Conservation (phyloP, 2,329 filamentous ascomycete genomes). For the Calonectria pseudoturangicola region DNA sequence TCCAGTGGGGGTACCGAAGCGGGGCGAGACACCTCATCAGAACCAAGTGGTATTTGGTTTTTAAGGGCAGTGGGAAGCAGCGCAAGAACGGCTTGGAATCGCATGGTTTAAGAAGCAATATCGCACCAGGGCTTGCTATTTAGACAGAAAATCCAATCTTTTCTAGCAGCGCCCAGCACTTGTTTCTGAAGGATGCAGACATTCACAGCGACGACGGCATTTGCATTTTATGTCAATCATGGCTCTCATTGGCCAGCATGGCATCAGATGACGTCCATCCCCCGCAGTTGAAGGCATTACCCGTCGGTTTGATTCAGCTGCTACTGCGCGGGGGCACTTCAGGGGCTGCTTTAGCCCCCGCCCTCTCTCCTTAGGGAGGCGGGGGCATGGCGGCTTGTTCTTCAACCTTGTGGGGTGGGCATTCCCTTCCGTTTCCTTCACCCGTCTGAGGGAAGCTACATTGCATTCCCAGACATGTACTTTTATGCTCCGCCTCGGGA, state of each 20-base stretch:
- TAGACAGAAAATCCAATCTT: background rate
- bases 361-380: too few species aligned
- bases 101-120: background rate
- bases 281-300: too few species aligned
- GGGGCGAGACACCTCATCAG: constrained; percentile 1
- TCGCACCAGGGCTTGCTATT: background rate
- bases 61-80: background rate
- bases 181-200: background rate
- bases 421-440: too few species aligned
- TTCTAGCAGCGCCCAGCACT: too few species aligned
- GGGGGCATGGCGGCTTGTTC: too few species aligned
- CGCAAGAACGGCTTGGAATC: constrained; percentile 12
- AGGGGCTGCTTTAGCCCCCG: too few species aligned
- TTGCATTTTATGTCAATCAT: background rate
- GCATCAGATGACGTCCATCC: background rate
- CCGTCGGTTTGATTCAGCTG: too few species aligned
- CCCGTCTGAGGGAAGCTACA: too few species aligned
- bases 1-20: constrained; percentile 5
- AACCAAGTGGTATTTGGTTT: background rate
- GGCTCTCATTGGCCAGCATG: background rate
- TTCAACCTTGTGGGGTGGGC: too few species aligned
- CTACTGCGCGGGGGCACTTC: too few species aligned
- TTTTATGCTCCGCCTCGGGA: too few species aligned
- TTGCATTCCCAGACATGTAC: too few species aligned
- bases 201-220: background rate